Evolutionary conservation across 2,329 filamentous ascomycete genomes (phyloP).

Genomic region (Scedosporium boydii): DNA sequence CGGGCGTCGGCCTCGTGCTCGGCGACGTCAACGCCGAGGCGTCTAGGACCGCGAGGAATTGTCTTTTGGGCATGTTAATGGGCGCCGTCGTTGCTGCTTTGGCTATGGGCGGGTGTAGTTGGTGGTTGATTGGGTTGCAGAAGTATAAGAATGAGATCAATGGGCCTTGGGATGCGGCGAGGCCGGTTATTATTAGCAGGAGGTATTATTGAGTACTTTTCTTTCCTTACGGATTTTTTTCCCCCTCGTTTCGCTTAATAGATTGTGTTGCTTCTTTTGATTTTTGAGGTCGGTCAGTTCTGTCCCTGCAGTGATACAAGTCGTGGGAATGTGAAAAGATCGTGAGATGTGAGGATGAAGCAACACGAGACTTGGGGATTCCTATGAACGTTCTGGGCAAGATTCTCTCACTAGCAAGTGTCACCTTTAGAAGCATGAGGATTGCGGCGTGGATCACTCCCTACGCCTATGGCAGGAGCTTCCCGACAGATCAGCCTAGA

Average conservation of each 20-base stretch:
- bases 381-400: too few relatives aligned
- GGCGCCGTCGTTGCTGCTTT: constrained; percentile 66
- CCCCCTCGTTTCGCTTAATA: not conserved
- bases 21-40: constrained; percentile 24
- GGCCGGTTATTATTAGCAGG: constrained; percentile 71
- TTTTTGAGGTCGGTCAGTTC: not conserved
- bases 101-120: constrained; percentile 87
- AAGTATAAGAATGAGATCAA: constrained; percentile 99
- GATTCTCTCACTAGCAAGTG: too few relatives aligned
- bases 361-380: too few relatives aligned
- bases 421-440: too few relatives aligned
- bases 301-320: not conserved
- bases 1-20: constrained; percentile 60
- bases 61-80: constrained; percentile 63
- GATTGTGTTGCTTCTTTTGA: not conserved
- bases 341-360: too few relatives aligned
- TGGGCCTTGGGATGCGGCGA: constrained; percentile 92
- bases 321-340: too few relatives aligned
- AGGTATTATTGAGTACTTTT: constrained; percentile 27
- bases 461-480: too few relatives aligned
- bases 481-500: too few relatives aligned
- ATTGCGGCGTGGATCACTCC: too few relatives aligned
- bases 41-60: constrained; percentile 31
- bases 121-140: constrained; percentile 95
- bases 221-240: not conserved